These are phyloP conservation scores for Sequoiadendron giganteum DNA, from an alignment of 75 land plant species.

Conservation along the genomic window DNA sequence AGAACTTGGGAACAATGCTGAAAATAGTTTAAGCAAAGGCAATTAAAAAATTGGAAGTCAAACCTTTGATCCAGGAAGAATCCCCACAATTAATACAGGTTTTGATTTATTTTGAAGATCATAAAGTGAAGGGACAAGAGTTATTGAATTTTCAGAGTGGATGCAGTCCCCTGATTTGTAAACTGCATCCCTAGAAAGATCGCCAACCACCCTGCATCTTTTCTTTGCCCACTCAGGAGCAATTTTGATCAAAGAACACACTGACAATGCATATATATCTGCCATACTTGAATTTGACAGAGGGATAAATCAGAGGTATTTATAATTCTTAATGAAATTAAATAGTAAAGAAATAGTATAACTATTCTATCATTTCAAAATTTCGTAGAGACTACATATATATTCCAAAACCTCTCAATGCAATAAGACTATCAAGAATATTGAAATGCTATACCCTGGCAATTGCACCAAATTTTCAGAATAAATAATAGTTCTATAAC, in stretches of 20 bases:
- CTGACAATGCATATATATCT: constrained; percentile 25
- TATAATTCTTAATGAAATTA: background rate
- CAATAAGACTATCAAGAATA: background rate
- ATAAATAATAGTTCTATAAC: constrained; percentile 28
- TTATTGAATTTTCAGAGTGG: background rate
- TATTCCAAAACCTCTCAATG: background rate
- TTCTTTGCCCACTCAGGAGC: constrained; percentile 24
- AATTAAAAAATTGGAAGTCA: background rate
- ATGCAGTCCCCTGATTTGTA: constrained; percentile 3
- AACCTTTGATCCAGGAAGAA: constrained; percentile 36
- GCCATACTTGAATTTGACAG: constrained; percentile 13
- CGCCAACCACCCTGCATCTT: constrained; percentile 31
- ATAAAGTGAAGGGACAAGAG: constrained; percentile 6
- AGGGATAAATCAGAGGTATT: background rate
- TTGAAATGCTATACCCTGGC: constrained; percentile 24
- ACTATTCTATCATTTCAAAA: background rate
- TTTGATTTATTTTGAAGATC: background rate
- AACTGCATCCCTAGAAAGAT: constrained; percentile 29
- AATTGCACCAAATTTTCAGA: constrained; percentile 31
- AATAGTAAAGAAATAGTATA: background rate
- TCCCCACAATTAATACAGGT: constrained; percentile 20
- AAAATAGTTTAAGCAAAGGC: background rate
- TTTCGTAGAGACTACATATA: background rate
- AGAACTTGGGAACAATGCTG: background rate
- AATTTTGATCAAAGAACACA: constrained; percentile 2